These are phyloP conservation scores for Brettanomyces bruxellensis DNA, from an alignment of 805 yeast genomes.

Conservation along the genomic window DNA sequence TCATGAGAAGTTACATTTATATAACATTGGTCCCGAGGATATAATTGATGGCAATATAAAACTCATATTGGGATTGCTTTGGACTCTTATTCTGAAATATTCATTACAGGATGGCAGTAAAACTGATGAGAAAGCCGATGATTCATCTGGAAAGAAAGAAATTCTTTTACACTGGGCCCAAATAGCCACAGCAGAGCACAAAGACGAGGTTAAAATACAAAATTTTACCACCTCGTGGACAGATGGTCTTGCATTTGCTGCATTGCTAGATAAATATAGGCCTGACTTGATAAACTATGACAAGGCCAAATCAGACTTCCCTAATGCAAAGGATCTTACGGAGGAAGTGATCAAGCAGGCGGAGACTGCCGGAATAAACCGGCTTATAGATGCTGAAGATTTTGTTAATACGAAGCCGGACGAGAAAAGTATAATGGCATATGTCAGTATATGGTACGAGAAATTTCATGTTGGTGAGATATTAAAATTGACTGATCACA, in stretches of 20 bases:
- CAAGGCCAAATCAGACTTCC: constrained; percentile 1
- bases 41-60: constrained; percentile 40
- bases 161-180: constrained; percentile 48
- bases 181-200: constrained; percentile 28
- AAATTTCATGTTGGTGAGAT: constrained; percentile 20
- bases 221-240: constrained; percentile 54
- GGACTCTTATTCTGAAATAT: constrained; percentile 38
- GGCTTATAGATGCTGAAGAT: constrained; percentile 47
- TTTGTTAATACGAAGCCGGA: constrained; percentile 42
- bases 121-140: constrained; percentile 1
- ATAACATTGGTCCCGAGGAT: constrained; percentile 40
- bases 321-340: constrained; percentile 21
- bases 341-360: constrained; percentile 34
- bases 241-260: constrained; percentile 38
- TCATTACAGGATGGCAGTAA: constrained; percentile 14
- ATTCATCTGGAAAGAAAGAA: constrained; percentile 19
- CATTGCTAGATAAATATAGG: constrained; percentile 32
- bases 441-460: constrained; percentile 51
- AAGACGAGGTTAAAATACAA: constrained; percentile 25
- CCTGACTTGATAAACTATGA: constrained; percentile 31
- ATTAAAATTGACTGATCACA: background rate
- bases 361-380: constrained; percentile 39
- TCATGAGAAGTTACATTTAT: constrained; percentile 28
- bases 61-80: constrained; percentile 37
- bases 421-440: constrained; percentile 51